Base-by-base conservation (phyloP, 129 eudicot genomes). In the Artemisia annua region DNA sequence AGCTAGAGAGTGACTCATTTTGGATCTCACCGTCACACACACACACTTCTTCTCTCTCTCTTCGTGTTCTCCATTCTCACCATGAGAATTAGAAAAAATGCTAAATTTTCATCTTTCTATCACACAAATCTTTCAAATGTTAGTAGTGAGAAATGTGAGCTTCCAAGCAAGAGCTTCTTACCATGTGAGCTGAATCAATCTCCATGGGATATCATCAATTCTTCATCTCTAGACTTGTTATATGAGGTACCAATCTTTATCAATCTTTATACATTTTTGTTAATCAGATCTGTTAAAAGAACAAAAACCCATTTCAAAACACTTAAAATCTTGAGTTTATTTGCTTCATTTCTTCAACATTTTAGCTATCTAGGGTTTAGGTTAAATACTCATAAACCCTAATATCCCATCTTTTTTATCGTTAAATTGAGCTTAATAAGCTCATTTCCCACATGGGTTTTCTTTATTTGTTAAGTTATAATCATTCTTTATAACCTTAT, bases 151-250 rank as follows among this genome's bases (percentile, higher is more conserved):
- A 35, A 35, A 67, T 49, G 39, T 6, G 24, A 65, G 44, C 66
- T 66, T 44, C 72, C 78, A 32, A 44, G 71, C 48, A 44, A 76
- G 43, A 78, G 66, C 51, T 46, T 79, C 43, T 35, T 35, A 35
- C 6, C 43, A 18, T 84, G 92, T 15, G 86, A 84, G 72, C 86
- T 87, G 26, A 87, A 87, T 64, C 92, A 85, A 49, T 84, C 88
- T 26, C 88, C 86, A 53, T 87, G 92, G 92, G 92, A 87, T 82
- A 83, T 81, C 44, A 70, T 79, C 62, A 70, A 65, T 26, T 81
- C 77, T 66, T 60, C 85, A 11, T 63, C 77, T 26, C 10, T 32
- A 32, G 76, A 78, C 39, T 58, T 79, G 43, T 26, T 48, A 13
- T 60, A 43, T 20, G 78, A 73, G 83, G 81, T 51, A 74, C 52